phyloP scores from a whole-genome alignment of 2,329 filamentous ascomycete species.

The Aureobasidium sp. region DNA sequence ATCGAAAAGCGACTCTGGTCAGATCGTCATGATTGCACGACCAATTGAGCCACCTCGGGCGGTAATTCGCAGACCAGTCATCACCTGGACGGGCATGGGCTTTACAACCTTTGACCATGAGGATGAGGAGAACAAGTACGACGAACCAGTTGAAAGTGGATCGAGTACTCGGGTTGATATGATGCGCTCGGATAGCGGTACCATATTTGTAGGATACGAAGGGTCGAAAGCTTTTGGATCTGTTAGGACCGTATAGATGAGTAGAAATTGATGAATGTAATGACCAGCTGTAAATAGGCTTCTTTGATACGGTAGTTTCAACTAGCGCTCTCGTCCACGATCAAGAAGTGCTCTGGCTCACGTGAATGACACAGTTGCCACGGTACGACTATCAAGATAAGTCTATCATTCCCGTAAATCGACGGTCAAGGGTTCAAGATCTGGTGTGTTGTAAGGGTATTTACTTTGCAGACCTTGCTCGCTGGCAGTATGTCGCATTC shows the following conservation, averaged over 20 bases:
- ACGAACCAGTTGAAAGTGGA: background rate
- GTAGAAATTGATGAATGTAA: background rate
- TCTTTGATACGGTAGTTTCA: no score
- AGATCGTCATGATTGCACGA: background rate
- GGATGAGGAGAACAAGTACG: background rate
- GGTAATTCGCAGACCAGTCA: background rate
- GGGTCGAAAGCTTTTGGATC: background rate
- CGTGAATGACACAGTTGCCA: no score
- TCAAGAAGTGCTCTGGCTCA: no score
- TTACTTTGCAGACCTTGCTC: no score
- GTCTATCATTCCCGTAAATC: no score
- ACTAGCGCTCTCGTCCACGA: no score
- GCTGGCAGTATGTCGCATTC: no score
- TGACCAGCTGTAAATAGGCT: no score
- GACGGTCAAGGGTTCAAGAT: no score
- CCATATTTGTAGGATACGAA: conserved; percentile 10
- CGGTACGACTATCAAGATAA: no score
- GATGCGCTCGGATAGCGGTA: background rate
- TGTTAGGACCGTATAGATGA: background rate
- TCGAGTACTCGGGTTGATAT: conserved; percentile 2
- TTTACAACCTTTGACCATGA: background rate
- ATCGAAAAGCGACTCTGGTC: background rate
- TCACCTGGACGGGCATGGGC: conserved; percentile 10
- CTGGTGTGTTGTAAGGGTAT: no score
- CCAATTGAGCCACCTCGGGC: background rate